These are phyloP conservation scores for Vitis hybrid DNA, from an alignment of 177 flowering plant genomes.

Conservation along the genomic window DNA sequence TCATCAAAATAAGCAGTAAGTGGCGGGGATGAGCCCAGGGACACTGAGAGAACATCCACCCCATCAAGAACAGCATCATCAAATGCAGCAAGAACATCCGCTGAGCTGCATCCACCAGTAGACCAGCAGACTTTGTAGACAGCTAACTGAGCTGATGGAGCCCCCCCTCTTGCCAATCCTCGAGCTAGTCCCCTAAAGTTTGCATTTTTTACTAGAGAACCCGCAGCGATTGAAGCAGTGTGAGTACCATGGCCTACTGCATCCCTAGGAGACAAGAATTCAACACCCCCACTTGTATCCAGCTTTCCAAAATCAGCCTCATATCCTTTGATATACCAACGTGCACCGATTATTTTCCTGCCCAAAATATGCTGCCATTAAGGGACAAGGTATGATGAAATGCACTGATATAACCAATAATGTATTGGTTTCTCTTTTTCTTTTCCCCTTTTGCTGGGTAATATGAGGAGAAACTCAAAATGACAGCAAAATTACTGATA, in stretches of 20 bases:
- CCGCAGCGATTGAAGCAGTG: slow-evolving; percentile 53
- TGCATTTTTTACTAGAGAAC: slow-evolving; percentile 32
- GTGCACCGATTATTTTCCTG: slow-evolving; percentile 58
- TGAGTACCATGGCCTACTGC: slow-evolving; percentile 56
- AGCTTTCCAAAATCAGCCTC: slow-evolving; percentile 43
- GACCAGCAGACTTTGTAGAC: slow-evolving; percentile 57
- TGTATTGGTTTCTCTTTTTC: too few relatives aligned
- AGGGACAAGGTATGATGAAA: too few relatives aligned
- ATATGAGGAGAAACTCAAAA: too few relatives aligned
- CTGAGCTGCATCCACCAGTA: slow-evolving; percentile 43
- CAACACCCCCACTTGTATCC: slow-evolving; percentile 24
- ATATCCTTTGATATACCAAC: slow-evolving; percentile 50
- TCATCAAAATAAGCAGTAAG: slow-evolving; percentile 40
- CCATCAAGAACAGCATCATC: slow-evolving; percentile 62
- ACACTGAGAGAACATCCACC: slow-evolving; percentile 54
- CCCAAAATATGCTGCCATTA: not conserved
- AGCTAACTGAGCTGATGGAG: slow-evolving; percentile 44
- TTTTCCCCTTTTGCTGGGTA: too few relatives aligned
- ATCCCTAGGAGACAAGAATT: slow-evolving; percentile 49
- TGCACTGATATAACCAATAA: too few relatives aligned
- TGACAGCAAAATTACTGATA: too few relatives aligned
- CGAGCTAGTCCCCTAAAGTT: slow-evolving; percentile 42
- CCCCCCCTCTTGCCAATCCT: slow-evolving; percentile 56
- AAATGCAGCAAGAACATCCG: slow-evolving; percentile 54
- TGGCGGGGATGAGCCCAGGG: slow-evolving; percentile 49